These are phyloP conservation scores for Diaporthe humulicola DNA, from an alignment of 2,329 filamentous ascomycete genomes.

Conservation along the genomic window DNA sequence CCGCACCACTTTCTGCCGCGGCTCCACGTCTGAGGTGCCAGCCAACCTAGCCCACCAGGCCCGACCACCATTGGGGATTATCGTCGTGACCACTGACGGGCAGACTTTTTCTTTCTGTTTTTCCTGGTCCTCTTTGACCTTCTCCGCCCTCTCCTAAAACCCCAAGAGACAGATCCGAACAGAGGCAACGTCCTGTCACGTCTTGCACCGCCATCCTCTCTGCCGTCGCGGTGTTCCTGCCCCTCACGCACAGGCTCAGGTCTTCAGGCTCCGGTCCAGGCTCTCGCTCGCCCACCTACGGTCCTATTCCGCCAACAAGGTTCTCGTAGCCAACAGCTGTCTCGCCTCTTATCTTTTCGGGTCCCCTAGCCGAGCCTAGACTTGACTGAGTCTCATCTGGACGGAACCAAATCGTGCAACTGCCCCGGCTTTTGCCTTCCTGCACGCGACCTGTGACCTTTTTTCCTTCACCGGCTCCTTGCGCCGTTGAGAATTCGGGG, in stretches of 20 bases:
- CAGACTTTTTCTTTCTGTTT: conserved; percentile 31
- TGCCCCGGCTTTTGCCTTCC: conserved; percentile 18
- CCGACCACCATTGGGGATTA: conserved; percentile 28
- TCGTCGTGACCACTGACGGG: conserved; percentile 27
- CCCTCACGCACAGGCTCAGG: conserved; percentile 28
- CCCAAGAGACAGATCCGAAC: not conserved
- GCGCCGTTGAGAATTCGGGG: not conserved
- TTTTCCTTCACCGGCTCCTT: not conserved
- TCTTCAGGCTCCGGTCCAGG: not conserved
- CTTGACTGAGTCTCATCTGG: conserved; percentile 32
- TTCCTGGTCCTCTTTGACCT: not conserved
- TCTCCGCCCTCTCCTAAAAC: not conserved
- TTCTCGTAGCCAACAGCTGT: conserved; percentile 35
- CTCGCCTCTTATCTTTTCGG: conserved; percentile 39
- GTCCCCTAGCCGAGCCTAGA: conserved; percentile 31
- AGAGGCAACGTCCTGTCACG: not conserved
- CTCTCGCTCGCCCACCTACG: conserved; percentile 10
- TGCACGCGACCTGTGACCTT: conserved; percentile 24
- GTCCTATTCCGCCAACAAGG: conserved; percentile 30
- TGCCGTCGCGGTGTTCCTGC: conserved; percentile 17
- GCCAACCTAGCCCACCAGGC: conserved; percentile 28
- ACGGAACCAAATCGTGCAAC: conserved; percentile 24
- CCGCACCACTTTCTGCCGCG: conserved; percentile 36
- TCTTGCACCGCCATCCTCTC: conserved; percentile 29
- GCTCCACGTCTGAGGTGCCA: conserved; percentile 40